Percentiles rank a stretch among this genome's conserved stretches.
Conservation (phyloP, 805 yeast species). For the Starmerella bacillaris region DNA sequence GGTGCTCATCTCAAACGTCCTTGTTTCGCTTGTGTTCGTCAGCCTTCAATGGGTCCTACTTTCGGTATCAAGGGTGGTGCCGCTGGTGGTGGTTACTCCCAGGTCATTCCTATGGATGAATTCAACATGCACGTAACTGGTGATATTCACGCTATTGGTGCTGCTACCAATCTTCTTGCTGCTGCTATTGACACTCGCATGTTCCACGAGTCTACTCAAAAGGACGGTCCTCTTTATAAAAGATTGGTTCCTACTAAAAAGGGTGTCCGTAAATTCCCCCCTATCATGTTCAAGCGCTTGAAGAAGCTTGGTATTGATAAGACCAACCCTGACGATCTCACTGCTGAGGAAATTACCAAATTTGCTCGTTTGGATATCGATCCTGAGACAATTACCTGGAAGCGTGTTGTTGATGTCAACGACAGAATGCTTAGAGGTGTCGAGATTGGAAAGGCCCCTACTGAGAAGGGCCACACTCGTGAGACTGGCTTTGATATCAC, state of each 20-base stretch:
- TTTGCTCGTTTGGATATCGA: slow-evolving; percentile 78
- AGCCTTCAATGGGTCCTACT: slow-evolving; percentile 98
- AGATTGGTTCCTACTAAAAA: slow-evolving; percentile 74
- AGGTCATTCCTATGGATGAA: slow-evolving; percentile 97
- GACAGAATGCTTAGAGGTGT: slow-evolving; percentile 81
- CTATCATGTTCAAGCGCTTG: slow-evolving; percentile 57
- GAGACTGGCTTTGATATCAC: slow-evolving; percentile 88
- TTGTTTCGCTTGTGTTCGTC: slow-evolving; percentile 87
- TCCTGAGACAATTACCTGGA: slow-evolving; percentile 77
- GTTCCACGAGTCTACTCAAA: slow-evolving; percentile 83
- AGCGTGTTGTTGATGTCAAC: slow-evolving; percentile 85
- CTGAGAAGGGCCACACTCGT: slow-evolving; percentile 77
- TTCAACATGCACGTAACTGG: slow-evolving; percentile 96
- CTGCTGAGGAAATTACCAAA: slow-evolving; percentile 49
- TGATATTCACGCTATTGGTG: slow-evolving; percentile 90
- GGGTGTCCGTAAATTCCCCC: slow-evolving; percentile 54
- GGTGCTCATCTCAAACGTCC: slow-evolving; percentile 74
- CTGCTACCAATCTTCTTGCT: slow-evolving; percentile 82
- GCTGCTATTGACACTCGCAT: slow-evolving; percentile 95
- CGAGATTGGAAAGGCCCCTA: slow-evolving; percentile 79
- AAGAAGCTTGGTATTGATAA: slow-evolving; percentile 64
- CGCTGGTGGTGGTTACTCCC: slow-evolving; percentile 97
- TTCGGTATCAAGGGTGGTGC: slow-evolving; percentile 99
- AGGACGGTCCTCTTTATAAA: slow-evolving; percentile 55
- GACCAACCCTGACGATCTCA: slow-evolving; percentile 54